Evolutionary conservation across 306 rosid species (phyloP), one percentile per base, ranked within the genome.

Genomic region (Lathyrus aphaca): DNA sequence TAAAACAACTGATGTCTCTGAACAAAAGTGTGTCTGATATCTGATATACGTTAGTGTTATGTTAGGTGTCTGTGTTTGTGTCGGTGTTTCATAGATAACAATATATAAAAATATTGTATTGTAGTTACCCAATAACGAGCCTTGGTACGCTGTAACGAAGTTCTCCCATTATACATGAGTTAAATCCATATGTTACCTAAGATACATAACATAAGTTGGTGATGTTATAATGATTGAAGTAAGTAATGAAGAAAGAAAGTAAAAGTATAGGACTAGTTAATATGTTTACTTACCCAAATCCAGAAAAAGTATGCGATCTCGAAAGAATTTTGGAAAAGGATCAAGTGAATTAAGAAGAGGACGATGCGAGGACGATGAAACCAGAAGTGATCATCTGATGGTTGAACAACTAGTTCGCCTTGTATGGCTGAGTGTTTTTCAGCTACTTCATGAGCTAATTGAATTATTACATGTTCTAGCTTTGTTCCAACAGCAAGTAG

Each of bases 261-360:
- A 3, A 17, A 21, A 37, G 12, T 3, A 19, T 21, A 15, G 44
- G 56, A 18, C 29, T 18, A 4, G 3, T 30, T 37, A 59, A 43
- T 11, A 39, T 56, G 66, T 25, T 25, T 25, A 25, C 84, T 73
- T 82, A 93, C 97, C 97, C 68, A 78, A 51, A 88, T 90, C 98
- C 98, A 93, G 75, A 93, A 82, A 68, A 93, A 90, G 46, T 86
- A 90, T 13, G 91, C 90, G 1, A 93, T 90, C 86, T 93, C 98
- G 21, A 93, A 93, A 77, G 98, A 81, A 57, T 93, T 93, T 83
- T 93, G 98, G 86, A 93, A 90, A 71, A 93, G 98, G 80, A 86
- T 93, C 42, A 93, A 72, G 73, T 90, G 98, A 69, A 93, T 86
- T 84, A 93, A 78, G 86, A 86, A 84, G 80, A 93, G 97, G 69